Conservation (phyloP, 148 eudicot species). For the Silene conica region DNA sequence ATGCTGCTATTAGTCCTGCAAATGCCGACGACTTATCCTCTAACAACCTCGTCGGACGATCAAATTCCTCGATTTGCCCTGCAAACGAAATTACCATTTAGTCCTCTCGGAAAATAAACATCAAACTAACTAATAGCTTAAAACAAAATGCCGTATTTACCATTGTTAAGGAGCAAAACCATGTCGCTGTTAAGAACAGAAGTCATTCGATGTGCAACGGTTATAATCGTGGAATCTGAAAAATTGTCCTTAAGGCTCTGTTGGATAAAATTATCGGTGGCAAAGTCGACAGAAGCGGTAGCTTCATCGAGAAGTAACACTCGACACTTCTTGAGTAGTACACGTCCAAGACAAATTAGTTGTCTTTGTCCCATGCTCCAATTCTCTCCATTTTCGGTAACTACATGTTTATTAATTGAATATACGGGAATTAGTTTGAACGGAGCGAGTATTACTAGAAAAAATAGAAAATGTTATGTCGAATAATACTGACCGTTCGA, state of each 20-base stretch:
- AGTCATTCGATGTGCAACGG: conserved; percentile 23
- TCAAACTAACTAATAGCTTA: conserved; percentile 36
- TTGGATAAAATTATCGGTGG: conserved; percentile 32
- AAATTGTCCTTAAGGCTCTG: conserved; percentile 27
- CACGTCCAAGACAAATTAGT: conserved; percentile 38
- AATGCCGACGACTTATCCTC: conserved; percentile 57
- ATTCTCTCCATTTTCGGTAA: conserved; percentile 37
- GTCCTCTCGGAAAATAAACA: background rate
- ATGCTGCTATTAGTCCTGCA: conserved; percentile 55
- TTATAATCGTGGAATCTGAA: conserved; percentile 26
- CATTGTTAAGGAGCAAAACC: conserved; percentile 3
- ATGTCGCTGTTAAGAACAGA: conserved; percentile 7
- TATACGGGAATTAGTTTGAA: no score
- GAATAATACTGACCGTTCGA: no score
- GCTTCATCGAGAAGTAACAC: conserved; percentile 37
- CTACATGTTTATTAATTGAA: no score
- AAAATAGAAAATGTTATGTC: no score
- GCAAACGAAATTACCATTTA: background rate
- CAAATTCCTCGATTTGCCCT: conserved; percentile 49
- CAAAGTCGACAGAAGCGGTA: conserved; percentile 35
- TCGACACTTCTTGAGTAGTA: conserved; percentile 36
- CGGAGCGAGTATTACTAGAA: no score
- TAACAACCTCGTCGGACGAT: conserved; percentile 50
- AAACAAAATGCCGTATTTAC: background rate
- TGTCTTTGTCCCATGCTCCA: conserved; percentile 48